Conservation (phyloP, 305 asterid species). For the Solanum hybrid region DNA sequence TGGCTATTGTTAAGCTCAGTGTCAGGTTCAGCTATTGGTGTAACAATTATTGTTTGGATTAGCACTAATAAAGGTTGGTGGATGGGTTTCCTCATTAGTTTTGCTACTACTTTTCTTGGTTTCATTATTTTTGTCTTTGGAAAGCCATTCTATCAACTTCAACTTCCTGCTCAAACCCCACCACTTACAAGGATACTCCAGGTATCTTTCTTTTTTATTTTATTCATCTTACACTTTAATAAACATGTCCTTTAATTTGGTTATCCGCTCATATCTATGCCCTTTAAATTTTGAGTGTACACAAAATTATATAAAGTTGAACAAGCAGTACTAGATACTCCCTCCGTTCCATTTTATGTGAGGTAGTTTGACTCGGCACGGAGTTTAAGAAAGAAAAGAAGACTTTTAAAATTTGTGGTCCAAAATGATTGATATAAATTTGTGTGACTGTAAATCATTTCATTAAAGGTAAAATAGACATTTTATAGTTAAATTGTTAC, state of each 20-base stretch:
- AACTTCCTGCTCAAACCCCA: conserved; percentile 22
- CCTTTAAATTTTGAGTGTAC: not conserved
- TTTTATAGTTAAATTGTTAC: no score
- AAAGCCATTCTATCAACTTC: conserved; percentile 29
- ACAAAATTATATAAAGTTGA: not conserved
- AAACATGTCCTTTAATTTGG: not conserved
- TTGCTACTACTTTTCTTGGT: conserved; percentile 24
- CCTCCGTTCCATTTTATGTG: no score
- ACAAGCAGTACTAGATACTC: no score
- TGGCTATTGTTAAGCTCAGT: conserved; percentile 31
- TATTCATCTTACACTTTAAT: not conserved
- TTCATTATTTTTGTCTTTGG: conserved; percentile 31
- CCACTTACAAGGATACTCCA: conserved; percentile 29
- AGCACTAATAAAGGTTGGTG: conserved; percentile 40
- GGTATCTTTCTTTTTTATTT: conserved; percentile 8
- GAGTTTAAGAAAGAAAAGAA: no score
- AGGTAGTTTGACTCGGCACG: no score
- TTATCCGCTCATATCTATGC: not conserved
- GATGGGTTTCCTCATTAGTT: conserved; percentile 36
- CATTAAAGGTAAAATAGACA: no score
- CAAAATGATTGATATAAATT: no score
- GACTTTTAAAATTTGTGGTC: no score
- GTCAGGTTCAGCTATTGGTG: conserved; percentile 38
- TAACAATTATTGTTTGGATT: conserved; percentile 43
- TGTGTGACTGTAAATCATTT: no score